phyloP scores from a whole-genome alignment of 2,329 filamentous ascomycete genomes.

The Xylaria sp. region DNA sequence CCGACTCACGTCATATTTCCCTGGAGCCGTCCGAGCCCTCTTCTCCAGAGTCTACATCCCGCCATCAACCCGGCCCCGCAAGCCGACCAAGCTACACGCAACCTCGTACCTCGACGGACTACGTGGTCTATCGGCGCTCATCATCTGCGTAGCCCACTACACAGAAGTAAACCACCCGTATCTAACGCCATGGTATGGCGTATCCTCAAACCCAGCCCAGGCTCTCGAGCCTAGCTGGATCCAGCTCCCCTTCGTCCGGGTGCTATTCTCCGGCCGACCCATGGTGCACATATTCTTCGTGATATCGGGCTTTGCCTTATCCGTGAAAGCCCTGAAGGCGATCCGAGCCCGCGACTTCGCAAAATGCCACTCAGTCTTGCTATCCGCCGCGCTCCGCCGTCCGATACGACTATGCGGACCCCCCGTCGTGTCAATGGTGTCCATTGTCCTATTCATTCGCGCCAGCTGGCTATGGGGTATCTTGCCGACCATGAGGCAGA shows the following conservation, averaged over 20 bases:
- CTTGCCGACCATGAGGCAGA: slow-evolving; percentile 39
- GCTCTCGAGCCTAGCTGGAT: slow-evolving; percentile 45
- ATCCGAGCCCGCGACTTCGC: slow-evolving; percentile 54
- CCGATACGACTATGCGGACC: slow-evolving; percentile 59
- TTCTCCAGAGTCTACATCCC: not conserved
- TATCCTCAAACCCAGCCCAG: slow-evolving; percentile 27
- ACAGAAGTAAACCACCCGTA: slow-evolving; percentile 54
- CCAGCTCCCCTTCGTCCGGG: slow-evolving; percentile 58
- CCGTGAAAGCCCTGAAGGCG: slow-evolving; percentile 56
- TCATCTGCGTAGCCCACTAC: slow-evolving; percentile 61
- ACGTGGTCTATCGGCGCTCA: slow-evolving; percentile 59
- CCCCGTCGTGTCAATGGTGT: slow-evolving; percentile 55
- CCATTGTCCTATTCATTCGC: slow-evolving; percentile 50
- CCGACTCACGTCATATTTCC: not conserved
- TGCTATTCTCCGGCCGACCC: slow-evolving; percentile 57
- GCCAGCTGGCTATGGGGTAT: slow-evolving; percentile 36
- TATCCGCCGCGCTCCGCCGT: slow-evolving; percentile 59
- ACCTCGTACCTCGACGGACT: slow-evolving; percentile 62
- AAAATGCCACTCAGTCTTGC: slow-evolving; percentile 53
- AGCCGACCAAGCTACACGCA: slow-evolving; percentile 47
- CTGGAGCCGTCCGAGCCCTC: not conserved
- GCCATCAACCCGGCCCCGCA: not conserved
- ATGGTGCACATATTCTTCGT: slow-evolving; percentile 65
- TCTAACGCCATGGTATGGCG: slow-evolving; percentile 51
- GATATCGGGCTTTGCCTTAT: slow-evolving; percentile 61